Base-by-base conservation (phyloP, 495 filamentous ascomycete genomes). In the Penicillium subrubescens region DNA sequence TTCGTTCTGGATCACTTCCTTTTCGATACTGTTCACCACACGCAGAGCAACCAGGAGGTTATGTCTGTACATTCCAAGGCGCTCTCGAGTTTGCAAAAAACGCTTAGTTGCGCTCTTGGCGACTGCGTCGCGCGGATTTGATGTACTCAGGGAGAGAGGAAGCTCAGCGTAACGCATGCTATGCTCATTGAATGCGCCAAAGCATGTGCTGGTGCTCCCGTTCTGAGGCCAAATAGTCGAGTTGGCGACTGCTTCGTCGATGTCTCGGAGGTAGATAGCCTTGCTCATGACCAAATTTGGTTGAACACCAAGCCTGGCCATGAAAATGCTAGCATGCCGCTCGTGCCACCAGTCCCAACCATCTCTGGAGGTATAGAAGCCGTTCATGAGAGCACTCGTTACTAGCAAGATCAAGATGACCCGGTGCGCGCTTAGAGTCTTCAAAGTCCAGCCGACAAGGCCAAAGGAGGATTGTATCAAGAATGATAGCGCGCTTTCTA, bases 1-100 rank as follows among this genome's bases (percentile, higher is more conserved):
- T 78, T 97, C 94, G 3, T 86, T 89, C 60, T 85, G 82, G 60
- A 98, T 65, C 71, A 96, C 88, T 73, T 97, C 94, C 57, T 81
- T 77, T 79, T 99, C 95, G 11, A 98, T 87, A 48, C 84, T 88
- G 73, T 98, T 97, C 56, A 99, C 88, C 4, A 97, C 85, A 7
- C 94, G 88, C 78, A 98, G 85, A 17, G 93, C 93, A 6, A 99
- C 93, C 2, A 98, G 80, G 23, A 98, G 82, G 69, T 98, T 92
- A 71, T 99, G 92, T n/a, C 95, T 85, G 74, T 97, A 94, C 14
- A 84, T 76, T 11, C 90, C 95, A 2, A 99, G 86, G 37, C 89
- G 84, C 76, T 96, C 90, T 7, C 93, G 84, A 15, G 92, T 93
- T 57, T 88, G 85, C 33, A 89, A 84, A 34, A 97, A 82, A 2